Conservation (phyloP, 352 stramenopile genomes). For the Globisporangium ultimum region DNA sequence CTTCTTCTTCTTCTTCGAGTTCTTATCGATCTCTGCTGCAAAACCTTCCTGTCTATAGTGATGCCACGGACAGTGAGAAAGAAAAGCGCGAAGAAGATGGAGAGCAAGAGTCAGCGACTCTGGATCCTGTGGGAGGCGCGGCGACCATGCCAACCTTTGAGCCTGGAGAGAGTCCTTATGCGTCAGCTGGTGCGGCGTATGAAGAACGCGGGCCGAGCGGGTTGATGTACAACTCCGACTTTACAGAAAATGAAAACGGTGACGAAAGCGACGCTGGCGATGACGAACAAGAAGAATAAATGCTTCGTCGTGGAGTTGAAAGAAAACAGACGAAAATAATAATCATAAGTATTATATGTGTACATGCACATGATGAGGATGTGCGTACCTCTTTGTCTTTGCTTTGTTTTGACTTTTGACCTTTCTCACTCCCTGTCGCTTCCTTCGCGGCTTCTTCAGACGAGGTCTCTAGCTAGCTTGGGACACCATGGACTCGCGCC, state of each 20-base stretch:
- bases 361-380: too few relatives aligned
- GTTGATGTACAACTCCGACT: slow-evolving; percentile 23
- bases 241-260: slow-evolving; percentile 16
- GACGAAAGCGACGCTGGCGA: neutral
- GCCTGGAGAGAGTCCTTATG: neutral
- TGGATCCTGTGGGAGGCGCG: too few relatives aligned
- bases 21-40: too few relatives aligned
- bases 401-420: too few relatives aligned
- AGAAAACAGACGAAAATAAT: neutral
- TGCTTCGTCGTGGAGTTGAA: neutral
- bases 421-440: neutral
- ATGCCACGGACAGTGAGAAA: too few relatives aligned
- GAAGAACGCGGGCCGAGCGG: slow-evolving; percentile 1
- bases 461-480: neutral
- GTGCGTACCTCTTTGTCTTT: too few relatives aligned
- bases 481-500: neutral
- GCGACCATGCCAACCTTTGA: too few relatives aligned
- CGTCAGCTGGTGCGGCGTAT: neutral
- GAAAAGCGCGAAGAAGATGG: neutral
- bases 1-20: neutral
- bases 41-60: too few relatives aligned
- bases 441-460: neutral
- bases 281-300: slow-evolving; percentile 2
- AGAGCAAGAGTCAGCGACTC: neutral
- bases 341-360: neutral